Evolutionary conservation across 129 eudicot species (phyloP), one percentile per base, ranked within the genome.

Genomic region (Artemisia tridentata): DNA sequence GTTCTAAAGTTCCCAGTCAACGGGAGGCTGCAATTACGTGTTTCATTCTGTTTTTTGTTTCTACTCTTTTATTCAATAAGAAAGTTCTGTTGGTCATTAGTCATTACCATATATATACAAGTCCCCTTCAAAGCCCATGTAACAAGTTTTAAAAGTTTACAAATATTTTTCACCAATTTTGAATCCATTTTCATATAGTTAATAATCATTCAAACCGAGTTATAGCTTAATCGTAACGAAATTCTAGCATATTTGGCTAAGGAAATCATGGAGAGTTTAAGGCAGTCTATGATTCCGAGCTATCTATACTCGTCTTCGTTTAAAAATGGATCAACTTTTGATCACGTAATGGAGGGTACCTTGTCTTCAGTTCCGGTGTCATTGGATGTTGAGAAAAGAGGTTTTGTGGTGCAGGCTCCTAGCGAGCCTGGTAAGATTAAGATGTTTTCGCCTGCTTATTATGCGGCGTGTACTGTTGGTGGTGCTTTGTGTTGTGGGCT

Each of bases 361-460:
- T 7, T 70, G 16, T 18, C 57, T 15, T 41, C 75, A 18, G 52
- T 47, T 38, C 12, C 85, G 1, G 45, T 34, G 11, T 48, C 50
- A 8, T 15, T 54, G 19, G 58, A 5, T 19, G 71, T 34, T 78
- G 59, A 50, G 21, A 70, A 16, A 38, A 76, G 78, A 60, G 71
- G 72, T 31, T 83, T 86, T 29, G 66, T 84, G 69, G 80, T 86
- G 2, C 84, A 58, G 49, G 76, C 96, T 18, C 98, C 98, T 1
- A 84, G 73, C 3, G 98, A 92, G 82, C 79, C 81, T 2, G 81
- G 84, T 31, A 81, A 74, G 69, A 85, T 92, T 2, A 57, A 67
- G 78, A 64, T 92, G 96, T 89, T 52, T 74, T 88, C 96, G 15
- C 91, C 96, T 2, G 74, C 86, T 18, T 84, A 52, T 50, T 92